Evolutionary conservation across 2,329 filamentous ascomycete genomes (phyloP).

Genomic region (Neurospora sp.): DNA sequence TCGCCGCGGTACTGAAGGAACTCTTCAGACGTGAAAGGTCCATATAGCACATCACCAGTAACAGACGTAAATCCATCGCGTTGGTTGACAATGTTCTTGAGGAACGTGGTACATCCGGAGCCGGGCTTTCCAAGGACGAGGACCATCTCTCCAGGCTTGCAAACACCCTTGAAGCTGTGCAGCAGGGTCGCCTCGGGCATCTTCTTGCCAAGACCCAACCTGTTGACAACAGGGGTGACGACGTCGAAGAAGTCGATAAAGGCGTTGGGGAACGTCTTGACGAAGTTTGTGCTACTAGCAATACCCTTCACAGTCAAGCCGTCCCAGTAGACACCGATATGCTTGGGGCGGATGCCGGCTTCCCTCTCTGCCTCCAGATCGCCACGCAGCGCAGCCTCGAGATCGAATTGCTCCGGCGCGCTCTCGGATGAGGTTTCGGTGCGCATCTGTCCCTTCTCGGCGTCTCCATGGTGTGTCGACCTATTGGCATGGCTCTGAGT

Average conservation of each 20-base stretch:
- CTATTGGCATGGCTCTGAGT: conserved; percentile 23
- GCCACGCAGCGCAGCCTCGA: conserved; percentile 64
- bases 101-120: conserved; percentile 59
- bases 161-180: conserved; percentile 58
- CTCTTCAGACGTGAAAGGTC: conserved; percentile 59
- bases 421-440: conserved; percentile 32
- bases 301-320: conserved; percentile 65
- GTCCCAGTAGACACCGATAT: conserved; percentile 73
- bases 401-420: conserved; percentile 55
- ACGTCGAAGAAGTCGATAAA: conserved; percentile 70
- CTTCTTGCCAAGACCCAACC: conserved; percentile 58
- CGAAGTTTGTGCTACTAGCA: conserved; percentile 63
- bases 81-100: conserved; percentile 60
- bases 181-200: conserved; percentile 64
- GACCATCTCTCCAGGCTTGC: conserved; percentile 79
- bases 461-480: conserved; percentile 29
- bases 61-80: conserved; percentile 45
- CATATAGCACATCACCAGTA: conserved; percentile 64
- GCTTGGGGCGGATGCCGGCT: conserved; percentile 71
- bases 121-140: conserved; percentile 72
- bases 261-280: conserved; percentile 66
- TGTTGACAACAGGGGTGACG: conserved; percentile 49
- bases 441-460: conserved; percentile 43
- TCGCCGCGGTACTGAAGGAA: conserved; percentile 73
- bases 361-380: conserved; percentile 60